Conservation (phyloP, 73 alveolate genomes). For the Diophrys sp. region DNA sequence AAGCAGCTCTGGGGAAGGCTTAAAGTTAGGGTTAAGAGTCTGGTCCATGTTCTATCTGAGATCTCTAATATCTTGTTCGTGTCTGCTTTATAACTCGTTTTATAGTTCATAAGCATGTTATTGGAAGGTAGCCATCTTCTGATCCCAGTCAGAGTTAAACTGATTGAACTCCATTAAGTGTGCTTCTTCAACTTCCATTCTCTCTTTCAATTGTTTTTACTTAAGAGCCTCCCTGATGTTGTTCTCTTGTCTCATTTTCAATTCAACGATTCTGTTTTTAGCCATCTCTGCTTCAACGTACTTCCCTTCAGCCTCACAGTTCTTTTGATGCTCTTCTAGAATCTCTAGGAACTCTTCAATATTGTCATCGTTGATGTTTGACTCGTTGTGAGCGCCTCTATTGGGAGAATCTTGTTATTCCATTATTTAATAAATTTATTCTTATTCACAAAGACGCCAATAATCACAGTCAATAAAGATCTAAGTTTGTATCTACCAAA, state of each 20-base stretch:
- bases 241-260: slow-evolving; percentile 27
- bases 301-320: slow-evolving; percentile 49
- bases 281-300: slow-evolving; percentile 49
- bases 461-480: too few species aligned
- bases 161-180: slow-evolving; percentile 35
- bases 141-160: slow-evolving; percentile 28
- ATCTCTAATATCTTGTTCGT: slow-evolving; percentile 32
- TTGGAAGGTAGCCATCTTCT: slow-evolving; percentile 17
- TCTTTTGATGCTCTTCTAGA: slow-evolving; percentile 39
- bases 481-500: too few species aligned
- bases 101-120: background rate
- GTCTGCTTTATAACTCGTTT: slow-evolving; percentile 19
- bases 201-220: slow-evolving; percentile 23
- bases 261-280: slow-evolving; percentile 42
- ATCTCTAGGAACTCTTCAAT: slow-evolving; percentile 12
- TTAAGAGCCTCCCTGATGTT: slow-evolving; percentile 20
- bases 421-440: too few species aligned
- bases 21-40: slow-evolving; percentile 10
- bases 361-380: slow-evolving; percentile 10
- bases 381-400: background rate
- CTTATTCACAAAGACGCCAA: too few species aligned
- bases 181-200: slow-evolving; percentile 40
- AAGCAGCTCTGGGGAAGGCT: slow-evolving; percentile 32
- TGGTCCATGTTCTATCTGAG: slow-evolving; percentile 18
- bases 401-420: background rate